These are phyloP conservation scores for Trametes hirsuta DNA, from an alignment of 1,284 basidiomycete genomes.

Conservation along the genomic window DNA sequence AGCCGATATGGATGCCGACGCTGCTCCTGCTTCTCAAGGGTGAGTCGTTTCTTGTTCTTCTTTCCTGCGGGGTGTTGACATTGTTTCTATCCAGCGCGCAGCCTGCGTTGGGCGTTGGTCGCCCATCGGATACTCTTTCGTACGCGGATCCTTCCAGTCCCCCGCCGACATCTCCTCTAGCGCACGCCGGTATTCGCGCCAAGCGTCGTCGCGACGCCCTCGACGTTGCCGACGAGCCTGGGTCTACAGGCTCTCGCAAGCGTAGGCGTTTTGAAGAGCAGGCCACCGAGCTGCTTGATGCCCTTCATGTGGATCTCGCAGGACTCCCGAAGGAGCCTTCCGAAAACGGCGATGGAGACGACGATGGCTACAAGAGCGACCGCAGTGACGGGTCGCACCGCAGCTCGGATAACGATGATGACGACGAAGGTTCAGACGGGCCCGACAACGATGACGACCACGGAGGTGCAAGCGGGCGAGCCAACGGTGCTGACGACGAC, in stretches of 20 bases:
- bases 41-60: neutral
- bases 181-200: neutral
- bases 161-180: slow-evolving; percentile 8
- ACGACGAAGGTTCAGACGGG: no score
- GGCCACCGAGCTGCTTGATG: neutral
- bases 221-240: neutral
- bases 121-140: slow-evolving; percentile 3
- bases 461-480: no score
- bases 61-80: no score
- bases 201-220: slow-evolving; percentile 4
- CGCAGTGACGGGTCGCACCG: no score
- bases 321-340: no score
- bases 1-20: neutral
- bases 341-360: no score
- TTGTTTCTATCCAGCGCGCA: neutral
- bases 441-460: no score
- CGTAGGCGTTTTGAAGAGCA: neutral
- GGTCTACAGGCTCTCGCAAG: neutral
- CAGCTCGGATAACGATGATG: no score
- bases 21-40: neutral
- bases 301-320: no score
- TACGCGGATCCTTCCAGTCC: slow-evolving; percentile 9
- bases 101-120: neutral
- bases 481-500: no score
- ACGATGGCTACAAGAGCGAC: no score